Conservation (phyloP, 2,329 filamentous ascomycete genomes). For the Xylaria sp. region DNA sequence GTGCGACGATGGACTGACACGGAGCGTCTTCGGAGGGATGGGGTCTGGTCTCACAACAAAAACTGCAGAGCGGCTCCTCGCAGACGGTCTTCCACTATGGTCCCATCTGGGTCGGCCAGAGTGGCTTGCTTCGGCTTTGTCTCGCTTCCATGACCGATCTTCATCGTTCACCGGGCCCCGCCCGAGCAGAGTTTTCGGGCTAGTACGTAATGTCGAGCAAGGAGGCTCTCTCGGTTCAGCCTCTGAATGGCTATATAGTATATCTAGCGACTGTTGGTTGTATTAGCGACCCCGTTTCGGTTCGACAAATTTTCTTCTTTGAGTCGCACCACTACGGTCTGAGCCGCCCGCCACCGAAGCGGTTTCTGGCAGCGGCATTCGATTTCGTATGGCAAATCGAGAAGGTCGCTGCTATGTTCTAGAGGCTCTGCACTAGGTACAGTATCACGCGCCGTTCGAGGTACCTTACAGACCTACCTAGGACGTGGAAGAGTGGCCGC, state of each 20-base stretch:
- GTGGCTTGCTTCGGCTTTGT: slow-evolving; percentile 36
- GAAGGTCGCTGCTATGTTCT: slow-evolving; percentile 21
- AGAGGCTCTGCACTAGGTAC: slow-evolving; percentile 15
- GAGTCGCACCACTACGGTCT: slow-evolving; percentile 25
- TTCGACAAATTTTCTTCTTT: slow-evolving; percentile 26
- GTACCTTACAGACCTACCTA: slow-evolving; percentile 23
- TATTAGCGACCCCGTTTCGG: slow-evolving; percentile 27
- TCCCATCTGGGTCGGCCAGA: slow-evolving; percentile 12
- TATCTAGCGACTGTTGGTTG: slow-evolving; percentile 19
- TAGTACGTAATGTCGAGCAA: slow-evolving; percentile 34
- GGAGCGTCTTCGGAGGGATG: not conserved
- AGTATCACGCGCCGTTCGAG: not conserved
- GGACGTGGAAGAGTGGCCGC: slow-evolving; percentile 8
- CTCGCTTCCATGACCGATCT: slow-evolving; percentile 20
- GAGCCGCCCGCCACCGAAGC: slow-evolving; percentile 27
- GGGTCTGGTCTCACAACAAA: slow-evolving; percentile 14
- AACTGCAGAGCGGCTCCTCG: slow-evolving; percentile 21
- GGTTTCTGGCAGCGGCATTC: slow-evolving; percentile 25
- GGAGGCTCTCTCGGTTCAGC: slow-evolving; percentile 29
- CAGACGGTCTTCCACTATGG: slow-evolving; percentile 2
- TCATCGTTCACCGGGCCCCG: not conserved
- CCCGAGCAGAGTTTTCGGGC: slow-evolving; percentile 16
- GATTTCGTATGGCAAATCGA: slow-evolving; percentile 21
- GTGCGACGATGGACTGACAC: slow-evolving; percentile 7
- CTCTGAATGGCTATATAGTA: slow-evolving; percentile 23